Base-by-base conservation (phyloP, 768 basidiomycete genomes). In the Boletus rubroflammeus region DNA sequence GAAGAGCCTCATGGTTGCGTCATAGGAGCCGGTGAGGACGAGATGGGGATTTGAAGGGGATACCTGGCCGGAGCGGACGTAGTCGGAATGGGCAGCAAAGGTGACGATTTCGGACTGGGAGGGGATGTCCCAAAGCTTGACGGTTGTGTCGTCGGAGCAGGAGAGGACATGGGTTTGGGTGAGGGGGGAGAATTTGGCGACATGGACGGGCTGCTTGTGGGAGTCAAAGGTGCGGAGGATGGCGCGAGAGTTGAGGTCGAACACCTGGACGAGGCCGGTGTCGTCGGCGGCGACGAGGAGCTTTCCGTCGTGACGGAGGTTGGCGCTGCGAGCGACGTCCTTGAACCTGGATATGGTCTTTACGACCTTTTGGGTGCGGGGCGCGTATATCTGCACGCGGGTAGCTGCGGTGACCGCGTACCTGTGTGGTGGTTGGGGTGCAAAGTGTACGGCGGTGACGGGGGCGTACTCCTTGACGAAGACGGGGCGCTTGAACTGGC, bases 401-500 rank as follows among this genome's bases (percentile, higher is more conserved):
- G 94, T 90, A 0, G 93, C 93, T 2, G 94, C 90, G 26, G 95
- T 97, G 52, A 98, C 94, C 25, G 94, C 96, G 77, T 95, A 98
- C 66, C 89, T 79, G 69, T 99, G 93, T 5, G 96, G 96, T 70
- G 83, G 86, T 26, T 88, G 75, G 1, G 84, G 84, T 1, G 92
- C 84, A 72, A 98, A 98, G 68, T 98, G 92, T 31, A 99, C 79
- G 15, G 90, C 91, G 50, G 96, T 98, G 61, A 99, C 86, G 15
- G 95, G 93, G 0, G 93, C 93, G 68, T 96, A 96, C 76, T 98
- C 93, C 73, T 97, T 98, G 69, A 98, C 81, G 70, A 98, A 99
- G 1, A 98, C 89, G 3, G 92, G 92, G 55, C 89, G 80, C 61
- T 85, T 91, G 73, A 89, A 93, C 63, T 88, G 85, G 43, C 91